Conservation (phyloP, 768 basidiomycete genomes). For the Russula vinacea region DNA sequence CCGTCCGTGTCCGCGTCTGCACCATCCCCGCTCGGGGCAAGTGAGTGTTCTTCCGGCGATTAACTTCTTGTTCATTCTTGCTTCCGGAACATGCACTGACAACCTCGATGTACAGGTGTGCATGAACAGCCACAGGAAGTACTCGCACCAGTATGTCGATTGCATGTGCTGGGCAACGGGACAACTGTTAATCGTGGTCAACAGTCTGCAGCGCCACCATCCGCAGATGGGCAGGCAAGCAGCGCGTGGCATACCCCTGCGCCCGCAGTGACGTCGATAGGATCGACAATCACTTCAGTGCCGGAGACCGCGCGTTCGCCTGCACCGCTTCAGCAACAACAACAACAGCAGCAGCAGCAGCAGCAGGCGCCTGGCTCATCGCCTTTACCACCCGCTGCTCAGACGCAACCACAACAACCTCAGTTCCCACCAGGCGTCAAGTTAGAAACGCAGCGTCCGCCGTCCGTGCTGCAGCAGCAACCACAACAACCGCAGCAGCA, state of each 20-base stretch:
- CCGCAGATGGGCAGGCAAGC: constrained; percentile 18
- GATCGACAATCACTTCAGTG: constrained; percentile 20
- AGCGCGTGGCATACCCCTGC: constrained; percentile 25
- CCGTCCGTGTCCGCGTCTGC: constrained; percentile 48
- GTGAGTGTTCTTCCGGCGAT: constrained; percentile 2
- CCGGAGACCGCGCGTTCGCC: constrained; percentile 44
- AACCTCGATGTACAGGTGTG: constrained; percentile 1
- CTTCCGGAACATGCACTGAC: constrained; percentile 9
- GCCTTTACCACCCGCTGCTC: constrained; percentile 15
- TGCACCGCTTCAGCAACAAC: constrained; percentile 46
- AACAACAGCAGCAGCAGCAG: constrained; percentile 34
- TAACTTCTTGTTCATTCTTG: background rate
- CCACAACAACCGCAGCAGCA: constrained; percentile 47
- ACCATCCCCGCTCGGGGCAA: constrained; percentile 50
- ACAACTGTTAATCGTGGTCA: constrained; percentile 4
- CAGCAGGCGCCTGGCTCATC: constrained; percentile 21
- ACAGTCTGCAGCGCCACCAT: constrained; percentile 9
- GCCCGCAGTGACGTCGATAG: background rate
- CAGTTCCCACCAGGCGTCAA: constrained; percentile 32
- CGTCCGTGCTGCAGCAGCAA: constrained; percentile 29
- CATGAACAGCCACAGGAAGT: constrained; percentile 23
- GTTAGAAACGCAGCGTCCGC: constrained; percentile 25
- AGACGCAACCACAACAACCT: constrained; percentile 21
- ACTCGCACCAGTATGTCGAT: constrained; percentile 14
- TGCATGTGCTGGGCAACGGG: background rate